Percentiles rank a stretch among this genome's conserved stretches.
These are phyloP conservation scores for Penicillium paradoxum DNA, from an alignment of 495 filamentous ascomycete species.

Conservation along the genomic window DNA sequence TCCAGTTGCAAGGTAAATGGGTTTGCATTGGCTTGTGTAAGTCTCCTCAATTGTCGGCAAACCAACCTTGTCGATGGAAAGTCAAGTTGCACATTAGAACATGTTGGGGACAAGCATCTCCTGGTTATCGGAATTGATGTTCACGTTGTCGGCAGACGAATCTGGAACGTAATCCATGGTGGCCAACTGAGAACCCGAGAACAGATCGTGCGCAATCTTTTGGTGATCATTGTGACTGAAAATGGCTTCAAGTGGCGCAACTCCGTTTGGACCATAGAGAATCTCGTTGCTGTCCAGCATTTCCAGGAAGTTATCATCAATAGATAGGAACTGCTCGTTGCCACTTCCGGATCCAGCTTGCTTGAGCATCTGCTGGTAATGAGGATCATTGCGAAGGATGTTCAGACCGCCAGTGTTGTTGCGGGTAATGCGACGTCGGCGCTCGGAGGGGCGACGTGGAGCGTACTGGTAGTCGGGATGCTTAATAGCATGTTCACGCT, in stretches of 20 bases:
- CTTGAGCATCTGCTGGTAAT: background rate
- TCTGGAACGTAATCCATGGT: background rate
- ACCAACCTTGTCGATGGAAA: no score
- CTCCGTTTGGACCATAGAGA: background rate
- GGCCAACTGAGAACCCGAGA: background rate
- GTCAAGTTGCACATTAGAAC: no score
- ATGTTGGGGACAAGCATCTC: background rate
- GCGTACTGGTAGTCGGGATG: constrained; percentile 47
- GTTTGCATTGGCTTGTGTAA: no score
- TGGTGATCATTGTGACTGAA: background rate
- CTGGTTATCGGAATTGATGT: background rate
- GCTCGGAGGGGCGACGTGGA: constrained; percentile 46
- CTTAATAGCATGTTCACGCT: constrained; percentile 35
- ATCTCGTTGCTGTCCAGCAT: background rate
- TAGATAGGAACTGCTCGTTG: background rate
- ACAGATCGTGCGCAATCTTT: background rate
- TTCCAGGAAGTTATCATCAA: background rate
- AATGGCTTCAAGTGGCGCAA: background rate
- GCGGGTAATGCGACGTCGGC: constrained; percentile 32
- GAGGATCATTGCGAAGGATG: background rate
- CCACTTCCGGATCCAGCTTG: background rate
- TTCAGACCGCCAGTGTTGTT: background rate
- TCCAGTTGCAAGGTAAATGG: no score
- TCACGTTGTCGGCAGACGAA: background rate
- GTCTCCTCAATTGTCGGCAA: no score